Percentiles rank a stretch among this genome's conserved stretches.
These are phyloP conservation scores for Alternaria sp. DNA, from an alignment of 2,329 filamentous ascomycete species.

Conservation along the genomic window DNA sequence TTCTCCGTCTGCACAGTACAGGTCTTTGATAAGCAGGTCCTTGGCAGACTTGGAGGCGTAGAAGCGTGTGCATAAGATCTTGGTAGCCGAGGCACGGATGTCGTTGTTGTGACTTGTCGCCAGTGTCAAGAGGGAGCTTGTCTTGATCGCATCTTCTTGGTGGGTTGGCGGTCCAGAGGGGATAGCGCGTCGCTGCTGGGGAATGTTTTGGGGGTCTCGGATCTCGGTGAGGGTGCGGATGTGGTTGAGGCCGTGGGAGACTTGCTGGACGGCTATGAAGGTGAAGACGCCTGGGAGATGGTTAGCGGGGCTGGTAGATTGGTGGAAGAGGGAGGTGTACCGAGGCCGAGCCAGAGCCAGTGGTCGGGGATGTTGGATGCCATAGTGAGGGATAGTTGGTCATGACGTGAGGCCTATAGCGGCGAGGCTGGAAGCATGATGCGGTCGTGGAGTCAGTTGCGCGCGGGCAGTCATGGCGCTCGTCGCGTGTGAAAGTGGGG, in stretches of 20 bases:
- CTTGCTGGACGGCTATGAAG: constrained; percentile 63
- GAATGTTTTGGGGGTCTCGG: constrained; percentile 65
- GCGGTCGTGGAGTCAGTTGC: not conserved
- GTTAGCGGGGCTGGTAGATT: constrained; percentile 52
- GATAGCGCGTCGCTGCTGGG: constrained; percentile 29
- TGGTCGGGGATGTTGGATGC: constrained; percentile 50
- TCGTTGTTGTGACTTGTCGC: constrained; percentile 51
- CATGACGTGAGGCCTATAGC: constrained; percentile 15
- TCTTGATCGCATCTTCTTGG: constrained; percentile 64
- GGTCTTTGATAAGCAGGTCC: constrained; percentile 30
- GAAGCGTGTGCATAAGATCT: constrained; percentile 48
- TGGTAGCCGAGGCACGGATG: constrained; percentile 49
- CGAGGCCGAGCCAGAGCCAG: constrained; percentile 56
- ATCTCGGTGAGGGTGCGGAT: constrained; percentile 71
- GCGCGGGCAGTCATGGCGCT: constrained; percentile 26
- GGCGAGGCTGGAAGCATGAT: not conserved
- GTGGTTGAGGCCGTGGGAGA: constrained; percentile 64
- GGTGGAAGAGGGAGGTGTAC: constrained; percentile 44
- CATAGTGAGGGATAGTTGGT: constrained; percentile 31
- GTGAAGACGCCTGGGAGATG: constrained; percentile 57
- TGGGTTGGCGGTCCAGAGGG: constrained; percentile 65
- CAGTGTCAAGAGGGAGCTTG: constrained; percentile 50
- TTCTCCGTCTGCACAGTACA: constrained; percentile 26
- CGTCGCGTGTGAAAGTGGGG: constrained; percentile 12
- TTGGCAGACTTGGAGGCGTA: constrained; percentile 25